Base-by-base conservation (phyloP, 2,329 filamentous ascomycete species). In the Tolypocladium inflatum region DNA sequence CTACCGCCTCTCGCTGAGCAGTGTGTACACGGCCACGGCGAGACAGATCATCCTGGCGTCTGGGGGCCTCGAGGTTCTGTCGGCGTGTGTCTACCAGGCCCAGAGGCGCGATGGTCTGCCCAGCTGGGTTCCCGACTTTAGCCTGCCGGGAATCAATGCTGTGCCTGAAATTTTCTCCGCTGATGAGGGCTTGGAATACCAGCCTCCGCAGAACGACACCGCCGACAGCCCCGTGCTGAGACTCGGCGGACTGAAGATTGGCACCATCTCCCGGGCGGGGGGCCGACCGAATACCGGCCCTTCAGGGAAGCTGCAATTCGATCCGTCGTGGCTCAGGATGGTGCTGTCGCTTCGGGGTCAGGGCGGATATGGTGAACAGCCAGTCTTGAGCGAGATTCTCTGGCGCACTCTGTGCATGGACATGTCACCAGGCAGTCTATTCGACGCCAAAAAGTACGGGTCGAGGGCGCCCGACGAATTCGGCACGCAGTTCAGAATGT, bases 331-430 rank as follows among this genome's bases (percentile, higher is more conserved):
- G 64, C 37, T 67, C 9, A 58, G 55, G 17, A 33, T 67, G 41
- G 54, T 58, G 6, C 54, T 67, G 23, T 66, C 65, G 3, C 53
- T 67, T 3, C 61, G 57, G 19, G 56, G 48, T 2, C 55, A 55
- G 19, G 57, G 42, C 23, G 53, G 21, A 26, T 48, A 52, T 41
- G 51, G 19, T 19, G 55, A 57, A 15, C 55, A 51, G 30, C 43
- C 55, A 7, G 21, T 55, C 35, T 21, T 67, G 26, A 62, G 65
- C 2, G 59, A 61, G 26, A 56, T 62, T 9, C 62, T 66, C 3
- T 67, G 65, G 65, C 60, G 58, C n/a, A 66, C 65, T 1, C 57
- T 67, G 19, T 67, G 65, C 60, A 67, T 67, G 65, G 58, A 65
- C 61, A 63, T 62, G 58, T 63, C 64, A 1, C 59, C 60, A 9